Percentiles rank a stretch among this genome's conserved stretches.
Evolutionary conservation across 1,284 basidiomycete genomes (phyloP).

Genomic region (Fomes fomentarius): DNA sequence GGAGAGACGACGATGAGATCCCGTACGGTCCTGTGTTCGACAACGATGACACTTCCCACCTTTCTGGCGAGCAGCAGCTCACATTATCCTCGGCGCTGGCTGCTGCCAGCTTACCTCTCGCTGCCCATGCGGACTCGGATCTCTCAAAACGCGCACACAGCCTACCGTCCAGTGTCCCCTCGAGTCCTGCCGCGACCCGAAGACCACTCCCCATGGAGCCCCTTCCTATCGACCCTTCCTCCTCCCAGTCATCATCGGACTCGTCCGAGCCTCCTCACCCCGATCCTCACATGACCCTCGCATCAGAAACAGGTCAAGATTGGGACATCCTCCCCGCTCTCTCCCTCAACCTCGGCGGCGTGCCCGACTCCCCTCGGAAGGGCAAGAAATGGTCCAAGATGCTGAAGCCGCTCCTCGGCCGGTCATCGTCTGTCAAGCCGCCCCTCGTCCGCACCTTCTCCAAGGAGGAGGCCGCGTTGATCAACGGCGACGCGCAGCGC

Average conservation of each 20-base stretch:
- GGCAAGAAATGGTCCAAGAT: slow-evolving; percentile 28
- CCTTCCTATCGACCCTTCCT: slow-evolving; percentile 27
- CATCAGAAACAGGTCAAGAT: slow-evolving; percentile 18
- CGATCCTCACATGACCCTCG: slow-evolving; percentile 14
- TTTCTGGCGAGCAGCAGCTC: slow-evolving; percentile 17
- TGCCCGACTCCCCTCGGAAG: slow-evolving; percentile 19
- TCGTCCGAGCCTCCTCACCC: slow-evolving; percentile 6
- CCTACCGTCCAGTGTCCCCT: slow-evolving; percentile 20
- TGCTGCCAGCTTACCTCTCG: slow-evolving; percentile 11
- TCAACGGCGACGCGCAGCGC: slow-evolving; percentile 14
- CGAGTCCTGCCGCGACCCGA: slow-evolving; percentile 12
- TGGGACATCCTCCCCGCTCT: slow-evolving; percentile 19
- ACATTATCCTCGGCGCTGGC: slow-evolving; percentile 19
- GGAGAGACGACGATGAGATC: slow-evolving; percentile 48
- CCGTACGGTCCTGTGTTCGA: slow-evolving; percentile 36
- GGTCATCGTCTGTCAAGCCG: slow-evolving; percentile 8
- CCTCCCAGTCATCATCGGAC: slow-evolving; percentile 16
- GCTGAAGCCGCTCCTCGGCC: slow-evolving; percentile 29
- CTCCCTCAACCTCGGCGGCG: not conserved
- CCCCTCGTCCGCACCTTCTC: slow-evolving; percentile 19
- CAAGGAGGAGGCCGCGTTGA: slow-evolving; percentile 22
- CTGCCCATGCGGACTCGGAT: slow-evolving; percentile 12
- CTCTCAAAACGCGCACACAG: slow-evolving; percentile 8
- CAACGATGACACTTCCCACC: slow-evolving; percentile 24
- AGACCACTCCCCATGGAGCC: slow-evolving; percentile 13